phyloP scores from a whole-genome alignment of 352 stramenopile genomes.

The Globisporangium solare region DNA sequence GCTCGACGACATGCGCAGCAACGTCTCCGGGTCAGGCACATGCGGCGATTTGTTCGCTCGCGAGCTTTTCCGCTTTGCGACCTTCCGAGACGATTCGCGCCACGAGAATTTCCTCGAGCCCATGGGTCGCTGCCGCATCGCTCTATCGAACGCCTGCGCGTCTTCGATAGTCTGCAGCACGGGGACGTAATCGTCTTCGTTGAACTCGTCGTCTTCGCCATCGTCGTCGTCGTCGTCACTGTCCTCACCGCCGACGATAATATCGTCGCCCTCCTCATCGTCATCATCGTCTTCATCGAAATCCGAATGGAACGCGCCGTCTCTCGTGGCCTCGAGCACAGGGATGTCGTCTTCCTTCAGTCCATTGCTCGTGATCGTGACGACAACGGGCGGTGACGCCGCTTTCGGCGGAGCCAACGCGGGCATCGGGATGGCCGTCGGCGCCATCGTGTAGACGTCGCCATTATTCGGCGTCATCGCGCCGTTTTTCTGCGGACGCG shows the following conservation, averaged over 20 bases:
- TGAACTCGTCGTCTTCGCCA: slow-evolving; percentile 29
- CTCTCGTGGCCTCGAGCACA: slow-evolving; percentile 44
- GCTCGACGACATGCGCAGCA: slow-evolving; percentile 49
- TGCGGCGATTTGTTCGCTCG: slow-evolving; percentile 12
- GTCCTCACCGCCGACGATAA: slow-evolving; percentile 5
- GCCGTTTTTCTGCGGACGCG: slow-evolving; percentile 13
- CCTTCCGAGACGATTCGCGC: slow-evolving; percentile 28
- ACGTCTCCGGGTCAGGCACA: slow-evolving; percentile 39
- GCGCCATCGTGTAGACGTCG: slow-evolving; percentile 7
- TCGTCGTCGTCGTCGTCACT: slow-evolving; percentile 21
- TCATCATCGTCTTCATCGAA: slow-evolving; percentile 30
- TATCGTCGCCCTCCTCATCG: slow-evolving; percentile 18
- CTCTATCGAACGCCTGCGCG: slow-evolving; percentile 16
- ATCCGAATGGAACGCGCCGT: slow-evolving; percentile 29
- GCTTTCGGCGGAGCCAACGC: slow-evolving; percentile 1
- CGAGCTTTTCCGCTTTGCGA: slow-evolving; percentile 11
- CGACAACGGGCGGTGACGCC: background rate
- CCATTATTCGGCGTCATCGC: slow-evolving; percentile 19
- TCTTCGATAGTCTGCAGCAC: slow-evolving; percentile 71
- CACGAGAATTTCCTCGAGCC: slow-evolving; percentile 51
- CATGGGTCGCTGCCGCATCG: slow-evolving; percentile 17
- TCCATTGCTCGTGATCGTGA: slow-evolving; percentile 9
- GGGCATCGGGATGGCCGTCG: slow-evolving; percentile 1
- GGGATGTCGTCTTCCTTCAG: slow-evolving; percentile 52
- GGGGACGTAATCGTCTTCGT: slow-evolving; percentile 53